Percentiles rank a stretch among this genome's conserved stretches.
These are phyloP conservation scores for Peronospora tabacina DNA, from an alignment of 352 stramenopile genomes.

Conservation along the genomic window DNA sequence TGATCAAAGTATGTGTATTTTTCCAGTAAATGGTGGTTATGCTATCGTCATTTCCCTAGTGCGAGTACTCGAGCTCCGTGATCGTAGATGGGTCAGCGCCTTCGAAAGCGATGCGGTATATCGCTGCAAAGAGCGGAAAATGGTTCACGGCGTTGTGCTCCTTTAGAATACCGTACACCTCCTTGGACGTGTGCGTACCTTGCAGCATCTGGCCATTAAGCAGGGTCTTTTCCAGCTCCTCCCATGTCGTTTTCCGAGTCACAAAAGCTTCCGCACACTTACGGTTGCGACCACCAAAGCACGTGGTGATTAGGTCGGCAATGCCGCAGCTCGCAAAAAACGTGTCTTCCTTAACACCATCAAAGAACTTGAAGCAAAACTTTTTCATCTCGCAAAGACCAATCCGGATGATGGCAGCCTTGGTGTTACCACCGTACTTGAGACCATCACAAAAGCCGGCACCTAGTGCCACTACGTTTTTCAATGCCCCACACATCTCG, in stretches of 20 bases:
- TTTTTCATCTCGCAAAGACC: constrained; percentile 94
- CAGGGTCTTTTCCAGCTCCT: constrained; percentile 90
- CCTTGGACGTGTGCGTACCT: constrained; percentile 90
- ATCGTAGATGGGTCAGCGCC: constrained; percentile 80
- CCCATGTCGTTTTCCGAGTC: constrained; percentile 66
- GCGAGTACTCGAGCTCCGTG: constrained; percentile 35
- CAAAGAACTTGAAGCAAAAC: constrained; percentile 91
- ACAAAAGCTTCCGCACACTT: constrained; percentile 94
- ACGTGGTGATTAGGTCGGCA: constrained; percentile 97
- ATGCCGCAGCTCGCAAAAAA: constrained; percentile 96
- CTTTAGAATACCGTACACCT: constrained; percentile 90
- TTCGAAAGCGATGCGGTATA: constrained; percentile 92
- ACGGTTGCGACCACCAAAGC: constrained; percentile 95
- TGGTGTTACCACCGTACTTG: constrained; percentile 94
- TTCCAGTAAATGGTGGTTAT: constrained; percentile 15
- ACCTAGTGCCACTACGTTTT: constrained; percentile 96
- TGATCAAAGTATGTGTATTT: constrained; percentile 4
- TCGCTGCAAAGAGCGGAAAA: constrained; percentile 89
- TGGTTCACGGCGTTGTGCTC: constrained; percentile 64
- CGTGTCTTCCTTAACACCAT: constrained; percentile 88
- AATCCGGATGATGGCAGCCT: constrained; percentile 94
- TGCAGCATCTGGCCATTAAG: constrained; percentile 98
- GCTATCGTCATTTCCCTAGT: constrained; percentile 11
- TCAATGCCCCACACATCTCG: constrained; percentile 94
- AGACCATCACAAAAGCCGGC: constrained; percentile 96